Base-by-base conservation (phyloP, 768 basidiomycete genomes). In the Phanerodontia chrysosporium region DNA sequence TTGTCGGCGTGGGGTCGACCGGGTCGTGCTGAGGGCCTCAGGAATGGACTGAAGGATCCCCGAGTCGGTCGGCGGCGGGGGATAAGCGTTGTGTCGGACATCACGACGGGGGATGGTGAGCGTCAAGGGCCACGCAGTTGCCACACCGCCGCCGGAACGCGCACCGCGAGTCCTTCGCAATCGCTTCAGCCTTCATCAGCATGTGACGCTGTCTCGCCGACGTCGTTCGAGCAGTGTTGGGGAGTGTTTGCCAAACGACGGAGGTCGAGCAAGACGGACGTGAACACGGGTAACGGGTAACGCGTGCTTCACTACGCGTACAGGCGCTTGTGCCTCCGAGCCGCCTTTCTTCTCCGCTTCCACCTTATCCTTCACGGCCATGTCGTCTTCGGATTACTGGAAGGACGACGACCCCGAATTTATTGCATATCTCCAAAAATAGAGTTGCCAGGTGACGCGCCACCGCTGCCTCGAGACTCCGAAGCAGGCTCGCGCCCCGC, bases 371-470 rank as follows among this genome's bases (percentile, higher is more conserved):
- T 7, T 45, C 59, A 49, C 29, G 32, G 57, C 57, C 39, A 60
- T 60, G 58, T 83, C 83, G 10, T 42, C 39, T 5, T 81, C 82
- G 0, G 83, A 85, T 61, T 81, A 82, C 66, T 85, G 78, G 60
- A 78, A 75, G 24, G 75, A 81, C 44, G 81, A 85, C 49, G 82
- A 85, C 59, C 72, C 82, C 18, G 74, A 76, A 25, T 83, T 83
- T 61, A 67, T 85, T 39, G 72, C 78, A 54, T 82, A 80, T 4
- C 75, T 87, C 25, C 66, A 73, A 32, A 69, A 22, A 69, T 75
- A 1, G 72, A 74, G 39, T 71, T 85, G 51, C 81, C 83, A 21
- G 83, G 81, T 4, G 83, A 84, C 66, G 24, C n/a, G 9, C 30
- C 52, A 8, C 55, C 45, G 32, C 32, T 52, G 49, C 22, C 25